Percentiles rank a stretch among this genome's conserved stretches.
Conservation (phyloP, 495 filamentous ascomycete species). For the Penicillium bovifimosum region DNA sequence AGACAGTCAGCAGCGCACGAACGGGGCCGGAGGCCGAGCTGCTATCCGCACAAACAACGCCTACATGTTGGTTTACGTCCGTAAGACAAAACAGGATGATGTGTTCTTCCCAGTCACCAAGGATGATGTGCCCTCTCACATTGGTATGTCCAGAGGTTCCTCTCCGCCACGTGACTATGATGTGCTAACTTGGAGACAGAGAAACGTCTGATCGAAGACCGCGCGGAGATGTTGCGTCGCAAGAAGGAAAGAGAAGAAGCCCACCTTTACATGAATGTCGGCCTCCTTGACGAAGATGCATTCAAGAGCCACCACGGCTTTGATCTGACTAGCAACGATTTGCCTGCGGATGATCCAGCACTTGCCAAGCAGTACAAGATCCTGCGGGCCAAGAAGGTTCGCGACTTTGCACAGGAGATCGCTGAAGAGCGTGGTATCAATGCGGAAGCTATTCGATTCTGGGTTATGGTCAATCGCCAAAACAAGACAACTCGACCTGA, state of each 20-base stretch:
- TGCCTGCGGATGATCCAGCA: slow-evolving; percentile 55
- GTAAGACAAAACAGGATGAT: slow-evolving; percentile 73
- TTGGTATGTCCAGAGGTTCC: slow-evolving; percentile 49
- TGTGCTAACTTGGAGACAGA: slow-evolving; percentile 38
- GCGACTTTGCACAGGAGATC: slow-evolving; percentile 63
- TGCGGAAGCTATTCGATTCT: slow-evolving; percentile 65
- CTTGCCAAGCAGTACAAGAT: slow-evolving; percentile 59
- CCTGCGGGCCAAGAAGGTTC: slow-evolving; percentile 64
- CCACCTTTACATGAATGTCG: slow-evolving; percentile 81
- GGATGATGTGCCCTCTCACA: slow-evolving; percentile 75
- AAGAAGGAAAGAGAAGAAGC: slow-evolving; percentile 89
- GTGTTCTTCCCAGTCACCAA: slow-evolving; percentile 69
- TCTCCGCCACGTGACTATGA: background rate
- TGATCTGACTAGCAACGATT: slow-evolving; percentile 73
- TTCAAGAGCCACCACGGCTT: slow-evolving; percentile 79
- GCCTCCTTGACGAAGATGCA: slow-evolving; percentile 69
- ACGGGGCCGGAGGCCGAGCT: slow-evolving; percentile 57
- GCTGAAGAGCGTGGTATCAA: slow-evolving; percentile 59
- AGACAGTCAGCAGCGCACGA: slow-evolving; percentile 67
- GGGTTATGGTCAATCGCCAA: slow-evolving; percentile 97
- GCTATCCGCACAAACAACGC: slow-evolving; percentile 67
- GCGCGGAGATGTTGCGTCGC: slow-evolving; percentile 61
- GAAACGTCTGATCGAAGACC: slow-evolving; percentile 71
- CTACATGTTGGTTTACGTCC: slow-evolving; percentile 98
- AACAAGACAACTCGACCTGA: slow-evolving; percentile 95